Percentiles rank a stretch among this genome's conserved stretches.
phyloP scores from a whole-genome alignment of 108 stramenopile species.

The Nitzschia inconspicua region DNA sequence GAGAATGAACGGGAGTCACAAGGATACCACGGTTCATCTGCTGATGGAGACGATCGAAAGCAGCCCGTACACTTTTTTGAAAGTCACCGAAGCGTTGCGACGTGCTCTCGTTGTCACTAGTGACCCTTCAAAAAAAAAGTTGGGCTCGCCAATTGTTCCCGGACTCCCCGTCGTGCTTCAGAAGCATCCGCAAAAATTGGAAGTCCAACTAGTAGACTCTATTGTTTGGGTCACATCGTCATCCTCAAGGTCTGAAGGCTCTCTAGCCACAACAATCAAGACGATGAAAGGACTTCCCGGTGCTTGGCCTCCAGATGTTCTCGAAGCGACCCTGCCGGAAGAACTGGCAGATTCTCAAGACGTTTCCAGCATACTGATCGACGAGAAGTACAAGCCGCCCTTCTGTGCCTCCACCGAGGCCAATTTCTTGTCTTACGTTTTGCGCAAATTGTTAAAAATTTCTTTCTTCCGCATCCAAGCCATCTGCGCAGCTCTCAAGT shows the following conservation, averaged over 20 bases:
- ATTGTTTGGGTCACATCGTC: slow-evolving; percentile 19
- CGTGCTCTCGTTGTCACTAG: slow-evolving; percentile 12
- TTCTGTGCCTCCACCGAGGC: slow-evolving; percentile 16
- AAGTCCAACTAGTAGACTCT: slow-evolving; percentile 25
- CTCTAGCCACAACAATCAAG: slow-evolving; percentile 6
- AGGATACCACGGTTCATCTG: background rate
- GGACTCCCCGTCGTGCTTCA: slow-evolving; percentile 22
- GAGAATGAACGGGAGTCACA: background rate
- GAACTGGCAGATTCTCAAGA: slow-evolving; percentile 5
- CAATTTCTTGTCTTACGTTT: slow-evolving; percentile 19
- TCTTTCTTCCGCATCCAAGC: slow-evolving; percentile 19
- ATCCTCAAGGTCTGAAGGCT: background rate
- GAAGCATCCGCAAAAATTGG: slow-evolving; percentile 12
- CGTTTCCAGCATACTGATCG: background rate
- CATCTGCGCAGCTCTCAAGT: slow-evolving; percentile 18
- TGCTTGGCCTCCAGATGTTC: slow-evolving; percentile 30
- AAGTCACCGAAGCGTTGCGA: slow-evolving; percentile 32
- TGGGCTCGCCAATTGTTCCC: slow-evolving; percentile 4
- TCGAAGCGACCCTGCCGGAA: slow-evolving; percentile 18
- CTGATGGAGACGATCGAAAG: slow-evolving; percentile 15
- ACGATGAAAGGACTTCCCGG: slow-evolving; percentile 5
- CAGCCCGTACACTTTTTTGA: slow-evolving; percentile 31
- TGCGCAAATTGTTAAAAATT: slow-evolving; percentile 26
- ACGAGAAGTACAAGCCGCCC: background rate
- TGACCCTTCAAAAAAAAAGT: background rate